A percentile compares a stretch with the other conserved stretches of the same genome.
These are phyloP conservation scores for Sclerotinia borealis DNA, from an alignment of 2,329 filamentous ascomycete species.

Conservation along the genomic window DNA sequence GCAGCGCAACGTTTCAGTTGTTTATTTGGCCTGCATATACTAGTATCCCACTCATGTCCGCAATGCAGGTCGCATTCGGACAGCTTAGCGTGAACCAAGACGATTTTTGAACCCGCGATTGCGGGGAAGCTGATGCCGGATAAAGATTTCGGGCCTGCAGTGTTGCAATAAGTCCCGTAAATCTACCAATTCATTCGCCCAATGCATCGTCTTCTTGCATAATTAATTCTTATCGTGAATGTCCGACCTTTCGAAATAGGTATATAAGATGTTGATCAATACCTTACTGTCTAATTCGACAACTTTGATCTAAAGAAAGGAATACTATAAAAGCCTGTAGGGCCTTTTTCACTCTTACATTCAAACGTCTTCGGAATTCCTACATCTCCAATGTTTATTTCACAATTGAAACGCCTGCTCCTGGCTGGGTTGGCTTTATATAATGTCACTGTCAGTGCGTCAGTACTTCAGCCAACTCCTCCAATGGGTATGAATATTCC, in stretches of 20 bases:
- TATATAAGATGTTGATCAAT: neutral
- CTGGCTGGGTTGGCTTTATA: neutral
- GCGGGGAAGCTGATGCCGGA: constrained; percentile 8
- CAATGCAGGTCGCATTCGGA: neutral
- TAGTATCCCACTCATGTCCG: neutral
- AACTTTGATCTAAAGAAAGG: neutral
- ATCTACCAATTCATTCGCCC: neutral
- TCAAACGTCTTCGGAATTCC: neutral
- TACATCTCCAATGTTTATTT: neutral
- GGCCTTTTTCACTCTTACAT: neutral
- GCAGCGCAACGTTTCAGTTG: constrained; percentile 12
- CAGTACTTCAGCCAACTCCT: constrained; percentile 34
- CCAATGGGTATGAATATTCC: constrained; percentile 38
- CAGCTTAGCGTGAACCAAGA: neutral
- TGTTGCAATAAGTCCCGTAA: neutral
- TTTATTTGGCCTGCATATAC: neutral
- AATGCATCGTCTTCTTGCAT: neutral
- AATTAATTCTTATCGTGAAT: neutral
- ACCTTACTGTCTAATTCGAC: neutral
- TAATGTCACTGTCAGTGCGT: constrained; percentile 6
- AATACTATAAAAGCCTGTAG: neutral
- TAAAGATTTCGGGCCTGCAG: neutral
- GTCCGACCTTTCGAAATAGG: neutral
- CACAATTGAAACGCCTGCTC: neutral
- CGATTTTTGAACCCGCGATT: neutral